Percentiles rank a stretch among this genome's conserved stretches.
Evolutionary conservation across 1,284 basidiomycete species (phyloP).

Genomic region (Trametes pubescens): DNA sequence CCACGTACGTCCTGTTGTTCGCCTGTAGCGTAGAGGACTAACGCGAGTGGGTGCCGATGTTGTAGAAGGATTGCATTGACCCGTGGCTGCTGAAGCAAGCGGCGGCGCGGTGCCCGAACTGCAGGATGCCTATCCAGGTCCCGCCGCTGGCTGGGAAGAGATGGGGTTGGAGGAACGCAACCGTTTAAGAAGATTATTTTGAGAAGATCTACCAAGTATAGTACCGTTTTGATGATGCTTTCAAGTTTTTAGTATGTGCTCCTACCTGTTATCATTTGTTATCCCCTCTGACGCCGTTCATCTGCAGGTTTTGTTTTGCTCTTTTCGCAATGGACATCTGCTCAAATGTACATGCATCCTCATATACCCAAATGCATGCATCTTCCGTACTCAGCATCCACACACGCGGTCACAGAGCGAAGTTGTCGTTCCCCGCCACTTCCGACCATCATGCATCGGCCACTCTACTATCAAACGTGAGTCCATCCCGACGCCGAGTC

Average conservation of each 20-base stretch:
- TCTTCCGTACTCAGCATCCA: not conserved
- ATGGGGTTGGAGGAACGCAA: not conserved
- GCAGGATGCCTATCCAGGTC: slow-evolving; percentile 58
- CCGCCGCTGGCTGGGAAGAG: not conserved
- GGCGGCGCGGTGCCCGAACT: slow-evolving; percentile 75
- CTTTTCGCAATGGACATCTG: too few relatives aligned
- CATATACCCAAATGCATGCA: not conserved
- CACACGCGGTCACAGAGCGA: too few relatives aligned
- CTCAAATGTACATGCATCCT: too few relatives aligned
- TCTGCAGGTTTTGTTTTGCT: too few relatives aligned
- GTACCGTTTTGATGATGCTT: too few relatives aligned
- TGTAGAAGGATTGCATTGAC: slow-evolving; percentile 74
- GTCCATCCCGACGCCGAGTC: too few relatives aligned
- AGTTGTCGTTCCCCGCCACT: not conserved
- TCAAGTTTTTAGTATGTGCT: too few relatives aligned
- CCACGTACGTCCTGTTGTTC: slow-evolving; percentile 59
- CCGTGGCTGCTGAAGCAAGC: slow-evolving; percentile 76
- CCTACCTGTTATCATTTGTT: too few relatives aligned
- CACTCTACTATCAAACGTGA: too few relatives aligned
- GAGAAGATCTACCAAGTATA: too few relatives aligned
- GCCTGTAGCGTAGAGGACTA: slow-evolving; percentile 6
- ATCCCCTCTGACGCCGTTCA: too few relatives aligned
- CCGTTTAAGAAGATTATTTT: not conserved
- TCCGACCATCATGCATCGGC: too few relatives aligned
- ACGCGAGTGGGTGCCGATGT: not conserved